Percentiles rank a stretch among this genome's conserved stretches.
Conservation (phyloP, 2,329 filamentous ascomycete genomes). For the Sphaerulina vaccinii region DNA sequence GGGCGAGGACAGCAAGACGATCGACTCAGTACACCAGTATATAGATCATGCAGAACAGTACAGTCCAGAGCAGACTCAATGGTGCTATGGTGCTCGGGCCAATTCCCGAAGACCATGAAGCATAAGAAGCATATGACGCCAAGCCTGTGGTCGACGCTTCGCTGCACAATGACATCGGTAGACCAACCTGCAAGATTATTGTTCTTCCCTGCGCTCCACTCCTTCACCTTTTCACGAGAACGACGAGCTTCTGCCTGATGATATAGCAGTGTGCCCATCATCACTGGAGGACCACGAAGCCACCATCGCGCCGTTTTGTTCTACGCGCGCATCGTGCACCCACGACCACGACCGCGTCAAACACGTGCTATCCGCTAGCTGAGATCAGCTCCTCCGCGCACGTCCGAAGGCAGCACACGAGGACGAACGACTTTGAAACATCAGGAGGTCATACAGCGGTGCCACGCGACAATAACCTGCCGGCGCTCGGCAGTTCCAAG, state of each 20-base stretch:
- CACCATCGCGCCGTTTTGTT: neutral
- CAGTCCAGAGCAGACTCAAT: no score
- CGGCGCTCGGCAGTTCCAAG: neutral
- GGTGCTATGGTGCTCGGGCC: no score
- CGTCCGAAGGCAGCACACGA: constrained; percentile 6
- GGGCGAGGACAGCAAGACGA: no score
- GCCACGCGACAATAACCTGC: neutral
- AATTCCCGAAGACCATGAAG: no score
- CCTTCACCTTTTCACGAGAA: neutral
- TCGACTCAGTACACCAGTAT: no score
- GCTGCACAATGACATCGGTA: neutral
- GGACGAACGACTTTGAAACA: neutral
- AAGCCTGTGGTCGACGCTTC: no score
- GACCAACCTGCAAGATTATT: neutral
- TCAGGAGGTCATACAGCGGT: neutral
- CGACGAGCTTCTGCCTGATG: neutral
- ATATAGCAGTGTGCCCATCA: neutral
- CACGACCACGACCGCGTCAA: constrained; percentile 7
- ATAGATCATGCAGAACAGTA: no score
- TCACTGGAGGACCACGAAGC: neutral
- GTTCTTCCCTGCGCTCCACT: neutral
- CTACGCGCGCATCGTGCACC: neutral
- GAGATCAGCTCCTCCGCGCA: constrained; percentile 12
- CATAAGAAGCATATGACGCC: no score
- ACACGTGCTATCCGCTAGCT: constrained; percentile 11